Evolutionary conservation across 345 rosid genomes (phyloP).

Genomic region (Arabis hirsuta): DNA sequence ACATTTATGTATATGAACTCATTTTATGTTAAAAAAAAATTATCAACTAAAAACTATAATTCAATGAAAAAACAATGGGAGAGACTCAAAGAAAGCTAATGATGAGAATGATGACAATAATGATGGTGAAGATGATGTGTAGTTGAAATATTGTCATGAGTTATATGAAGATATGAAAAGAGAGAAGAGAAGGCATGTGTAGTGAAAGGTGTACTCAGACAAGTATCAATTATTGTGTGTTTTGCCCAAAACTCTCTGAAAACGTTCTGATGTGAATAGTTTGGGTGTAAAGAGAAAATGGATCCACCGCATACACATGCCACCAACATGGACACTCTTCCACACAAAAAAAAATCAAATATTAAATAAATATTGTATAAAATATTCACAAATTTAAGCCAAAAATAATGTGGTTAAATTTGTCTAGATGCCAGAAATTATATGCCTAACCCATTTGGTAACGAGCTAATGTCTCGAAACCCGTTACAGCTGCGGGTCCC

Average conservation of each 20-base stretch:
- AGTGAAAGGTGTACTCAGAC: conserved; percentile 22
- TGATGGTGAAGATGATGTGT: conserved; percentile 15
- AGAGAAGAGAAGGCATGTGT: conserved; percentile 33
- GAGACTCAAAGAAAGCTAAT: background rate
- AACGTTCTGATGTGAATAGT: conserved; percentile 26
- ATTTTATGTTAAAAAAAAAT: no score
- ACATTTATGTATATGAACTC: no score
- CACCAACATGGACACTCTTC: conserved; percentile 39
- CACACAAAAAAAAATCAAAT: background rate
- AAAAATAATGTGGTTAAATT: background rate
- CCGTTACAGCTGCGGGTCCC: background rate
- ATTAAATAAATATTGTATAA: background rate
- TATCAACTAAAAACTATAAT: background rate
- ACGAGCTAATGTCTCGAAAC: background rate
- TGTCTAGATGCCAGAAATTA: conserved; percentile 30
- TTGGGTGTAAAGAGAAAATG: conserved; percentile 41
- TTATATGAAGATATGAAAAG: conserved; percentile 16
- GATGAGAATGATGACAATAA: background rate
- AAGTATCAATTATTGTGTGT: conserved; percentile 39
- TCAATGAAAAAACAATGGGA: background rate
- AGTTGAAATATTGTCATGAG: conserved; percentile 6
- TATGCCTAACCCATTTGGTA: conserved; percentile 20
- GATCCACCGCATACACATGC: conserved; percentile 45
- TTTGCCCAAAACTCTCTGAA: conserved; percentile 29
- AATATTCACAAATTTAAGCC: conserved; percentile 6